A percentile compares a stretch with the other conserved stretches of the same genome.
Evolutionary conservation across 108 stramenopile genomes (phyloP).

Genomic region (Chaetoceros muelleri): DNA sequence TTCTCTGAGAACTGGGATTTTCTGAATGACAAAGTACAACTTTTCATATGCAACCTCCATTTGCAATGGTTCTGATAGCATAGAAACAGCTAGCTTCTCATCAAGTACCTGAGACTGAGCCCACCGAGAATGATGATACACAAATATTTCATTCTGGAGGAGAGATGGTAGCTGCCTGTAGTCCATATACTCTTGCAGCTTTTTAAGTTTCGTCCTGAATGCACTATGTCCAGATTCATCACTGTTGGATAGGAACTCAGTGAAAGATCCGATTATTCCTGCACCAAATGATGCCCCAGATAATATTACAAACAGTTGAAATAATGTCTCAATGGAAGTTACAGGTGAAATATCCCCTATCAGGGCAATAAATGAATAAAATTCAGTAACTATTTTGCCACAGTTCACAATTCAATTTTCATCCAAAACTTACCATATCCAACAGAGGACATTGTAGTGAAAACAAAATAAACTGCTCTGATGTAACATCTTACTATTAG

Average conservation of each 20-base stretch:
- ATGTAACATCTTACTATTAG: constrained; percentile 28
- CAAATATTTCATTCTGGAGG: constrained; percentile 21
- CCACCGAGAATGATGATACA: constrained; percentile 30
- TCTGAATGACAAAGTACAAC: constrained; percentile 12
- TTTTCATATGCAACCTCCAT: constrained; percentile 33
- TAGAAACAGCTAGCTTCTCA: constrained; percentile 21
- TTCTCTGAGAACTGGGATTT: constrained; percentile 20
- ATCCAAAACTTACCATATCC: constrained; percentile 27
- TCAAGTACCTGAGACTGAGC: constrained; percentile 17
- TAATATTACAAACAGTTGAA: constrained; percentile 25
- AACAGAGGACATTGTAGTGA: constrained; percentile 36
- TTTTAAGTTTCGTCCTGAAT: constrained; percentile 35
- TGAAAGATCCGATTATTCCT: constrained; percentile 26
- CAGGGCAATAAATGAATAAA: neutral
- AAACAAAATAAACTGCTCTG: constrained; percentile 28
- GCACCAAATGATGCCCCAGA: constrained; percentile 36
- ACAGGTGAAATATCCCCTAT: constrained; percentile 35
- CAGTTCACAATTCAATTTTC: no score
- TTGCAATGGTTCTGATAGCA: constrained; percentile 34
- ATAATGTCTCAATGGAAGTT: constrained; percentile 37
- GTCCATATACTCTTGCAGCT: constrained; percentile 29
- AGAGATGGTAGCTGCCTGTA: constrained; percentile 22
- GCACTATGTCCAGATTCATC: constrained; percentile 27
- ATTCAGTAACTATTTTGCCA: no score
- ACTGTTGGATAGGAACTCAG: constrained; percentile 15